Conservation (phyloP, 345 rosid genomes). For the Carallia pectinifolia region DNA sequence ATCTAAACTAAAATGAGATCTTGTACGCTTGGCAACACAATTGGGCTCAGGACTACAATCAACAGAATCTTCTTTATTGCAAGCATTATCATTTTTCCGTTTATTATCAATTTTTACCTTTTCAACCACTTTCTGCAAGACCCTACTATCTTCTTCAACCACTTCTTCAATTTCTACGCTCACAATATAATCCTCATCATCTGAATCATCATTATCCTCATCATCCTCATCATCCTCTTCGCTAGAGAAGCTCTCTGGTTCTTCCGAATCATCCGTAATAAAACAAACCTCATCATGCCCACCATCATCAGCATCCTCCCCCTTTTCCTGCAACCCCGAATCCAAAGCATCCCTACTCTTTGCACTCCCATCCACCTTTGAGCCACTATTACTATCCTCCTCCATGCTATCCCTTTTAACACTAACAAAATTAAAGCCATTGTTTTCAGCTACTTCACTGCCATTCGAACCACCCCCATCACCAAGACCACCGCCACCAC, state of each 20-base stretch:
- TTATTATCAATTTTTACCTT: background rate
- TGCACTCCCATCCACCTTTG: background rate
- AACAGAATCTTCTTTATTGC: background rate
- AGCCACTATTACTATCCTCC: background rate
- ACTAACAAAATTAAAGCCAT: background rate
- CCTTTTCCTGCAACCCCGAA: background rate
- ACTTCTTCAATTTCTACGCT: background rate
- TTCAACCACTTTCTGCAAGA: slow-evolving; percentile 1
- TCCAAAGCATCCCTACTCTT: background rate
- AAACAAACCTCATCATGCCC: background rate
- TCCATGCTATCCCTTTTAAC: background rate
- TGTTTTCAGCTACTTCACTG: background rate
- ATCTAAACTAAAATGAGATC: slow-evolving; percentile 16
- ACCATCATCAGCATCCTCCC: background rate
- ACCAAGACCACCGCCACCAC: too few species aligned
- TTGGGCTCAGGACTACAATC: background rate
- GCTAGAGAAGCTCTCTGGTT: background rate
- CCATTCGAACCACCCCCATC: background rate
- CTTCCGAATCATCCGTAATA: slow-evolving; percentile 7
- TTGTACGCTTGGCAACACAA: slow-evolving; percentile 21
- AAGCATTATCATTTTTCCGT: background rate
- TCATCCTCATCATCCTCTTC: slow-evolving; percentile 1
- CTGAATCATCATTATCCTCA: slow-evolving; percentile 14
- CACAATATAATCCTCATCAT: slow-evolving; percentile 14
- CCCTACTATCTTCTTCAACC: background rate